These are phyloP conservation scores for Globisporangium cylindrosporum DNA, from an alignment of 352 stramenopile genomes.

Conservation along the genomic window DNA sequence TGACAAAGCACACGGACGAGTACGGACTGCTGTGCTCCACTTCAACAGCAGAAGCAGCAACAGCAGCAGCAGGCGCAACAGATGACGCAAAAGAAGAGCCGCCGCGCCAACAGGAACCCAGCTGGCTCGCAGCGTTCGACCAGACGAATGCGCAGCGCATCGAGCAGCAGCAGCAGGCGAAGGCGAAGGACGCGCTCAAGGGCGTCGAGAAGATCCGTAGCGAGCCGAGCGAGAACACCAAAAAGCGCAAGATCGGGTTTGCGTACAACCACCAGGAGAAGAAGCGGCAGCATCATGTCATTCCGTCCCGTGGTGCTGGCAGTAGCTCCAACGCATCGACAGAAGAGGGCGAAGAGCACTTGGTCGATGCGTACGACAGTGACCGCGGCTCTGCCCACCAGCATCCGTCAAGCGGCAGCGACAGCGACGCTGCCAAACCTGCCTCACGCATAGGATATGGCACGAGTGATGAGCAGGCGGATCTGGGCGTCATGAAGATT, in stretches of 20 bases:
- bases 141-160: constrained; percentile 44
- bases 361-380: constrained; percentile 81
- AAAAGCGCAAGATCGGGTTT: constrained; percentile 67
- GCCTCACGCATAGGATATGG: neutral
- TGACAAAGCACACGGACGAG: constrained; percentile 71
- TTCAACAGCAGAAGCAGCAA: constrained; percentile 2
- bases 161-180: constrained; percentile 41
- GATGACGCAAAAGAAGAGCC: neutral
- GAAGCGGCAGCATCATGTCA: constrained; percentile 27
- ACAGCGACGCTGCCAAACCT: constrained; percentile 31
- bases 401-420: constrained; percentile 27
- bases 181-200: constrained; percentile 41
- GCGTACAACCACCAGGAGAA: constrained; percentile 67
- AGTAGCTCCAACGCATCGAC: no score
- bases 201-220: constrained; percentile 55
- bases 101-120: constrained; percentile 33
- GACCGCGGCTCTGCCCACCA: constrained; percentile 25
- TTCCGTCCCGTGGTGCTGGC: neutral
- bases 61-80: constrained; percentile 12
- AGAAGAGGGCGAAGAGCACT: constrained; percentile 45
- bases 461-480: constrained; percentile 17
- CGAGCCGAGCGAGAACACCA: constrained; percentile 37
- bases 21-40: constrained; percentile 46
- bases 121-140: constrained; percentile 61
- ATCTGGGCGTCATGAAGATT: constrained; percentile 71